phyloP scores from a whole-genome alignment of 768 basidiomycete species.

The Ramaria rubella region DNA sequence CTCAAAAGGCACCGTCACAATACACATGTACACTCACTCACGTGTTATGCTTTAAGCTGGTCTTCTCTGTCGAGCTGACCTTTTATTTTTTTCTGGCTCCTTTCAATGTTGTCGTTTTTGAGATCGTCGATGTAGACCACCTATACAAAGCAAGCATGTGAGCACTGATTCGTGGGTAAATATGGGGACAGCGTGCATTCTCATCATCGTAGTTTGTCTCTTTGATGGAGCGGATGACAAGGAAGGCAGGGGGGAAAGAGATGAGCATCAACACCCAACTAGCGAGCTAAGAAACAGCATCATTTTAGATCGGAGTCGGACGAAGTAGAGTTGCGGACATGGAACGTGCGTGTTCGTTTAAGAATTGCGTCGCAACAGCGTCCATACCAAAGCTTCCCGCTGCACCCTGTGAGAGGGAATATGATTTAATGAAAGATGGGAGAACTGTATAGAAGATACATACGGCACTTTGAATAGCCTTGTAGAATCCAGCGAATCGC shows the following conservation, averaged over 20 bases:
- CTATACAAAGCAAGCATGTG: conserved; percentile 13
- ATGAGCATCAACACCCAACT: conserved; percentile 31
- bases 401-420: conserved; percentile 18
- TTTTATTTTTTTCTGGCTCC: no score
- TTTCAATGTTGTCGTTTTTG: not conserved
- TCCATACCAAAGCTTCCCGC: conserved; percentile 42
- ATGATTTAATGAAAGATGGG: not conserved
- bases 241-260: conserved; percentile 29
- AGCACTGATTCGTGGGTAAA: conserved; percentile 14
- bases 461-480: conserved; percentile 22
- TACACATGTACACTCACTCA: not conserved
- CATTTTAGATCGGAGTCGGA: no score
- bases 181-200: conserved; percentile 12
- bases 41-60: not conserved
- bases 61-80: not conserved
- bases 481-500: conserved; percentile 41
- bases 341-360: conserved; percentile 31
- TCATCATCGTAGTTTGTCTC: conserved; percentile 34
- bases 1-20: not conserved
- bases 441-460: not conserved
- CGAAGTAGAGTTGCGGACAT: conserved; percentile 2
- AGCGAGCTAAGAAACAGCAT: conserved; percentile 22
- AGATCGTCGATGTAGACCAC: conserved; percentile 7
- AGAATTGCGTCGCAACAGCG: conserved; percentile 35
- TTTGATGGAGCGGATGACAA: conserved; percentile 31